Evolutionary conservation across 371 early-diverging fungal genomes (phyloP).

Genomic region (Rhizopus sp.): DNA sequence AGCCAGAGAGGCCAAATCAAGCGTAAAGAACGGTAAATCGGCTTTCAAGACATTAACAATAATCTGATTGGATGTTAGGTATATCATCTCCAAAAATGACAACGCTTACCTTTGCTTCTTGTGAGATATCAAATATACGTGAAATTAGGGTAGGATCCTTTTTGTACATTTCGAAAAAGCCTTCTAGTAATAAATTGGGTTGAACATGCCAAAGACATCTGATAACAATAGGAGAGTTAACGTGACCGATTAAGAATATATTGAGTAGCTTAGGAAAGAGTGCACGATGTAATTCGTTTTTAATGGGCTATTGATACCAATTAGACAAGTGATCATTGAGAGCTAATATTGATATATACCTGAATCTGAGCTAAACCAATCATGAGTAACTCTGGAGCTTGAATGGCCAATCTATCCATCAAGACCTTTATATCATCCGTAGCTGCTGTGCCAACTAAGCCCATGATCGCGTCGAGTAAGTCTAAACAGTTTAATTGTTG

Average conservation of each 20-base stretch:
- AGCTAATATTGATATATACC: conserved; percentile 17
- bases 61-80: conserved; percentile 45
- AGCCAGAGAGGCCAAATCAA: conserved; percentile 86
- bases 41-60: conserved; percentile 70
- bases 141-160: conserved; percentile 72
- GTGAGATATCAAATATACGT: conserved; percentile 80
- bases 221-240: conserved; percentile 73
- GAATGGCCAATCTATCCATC: conserved; percentile 66
- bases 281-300: conserved; percentile 71
- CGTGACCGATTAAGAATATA: conserved; percentile 75
- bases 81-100: no score
- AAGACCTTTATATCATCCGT: conserved; percentile 65
- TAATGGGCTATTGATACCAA: conserved; percentile 38
- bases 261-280: conserved; percentile 66
- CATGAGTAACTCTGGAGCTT: conserved; percentile 76
- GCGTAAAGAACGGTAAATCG: conserved; percentile 69
- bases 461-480: conserved; percentile 66
- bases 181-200: conserved; percentile 60
- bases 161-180: conserved; percentile 74
- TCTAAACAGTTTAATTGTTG: conserved; percentile 78
- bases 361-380: conserved; percentile 76
- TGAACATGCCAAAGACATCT: conserved; percentile 74
- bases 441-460: conserved; percentile 58
- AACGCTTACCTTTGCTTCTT: conserved; percentile 73
- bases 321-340: not conserved